phyloP scores from a whole-genome alignment of 2,329 filamentous ascomycete species.

The Neofusicoccum sp. region DNA sequence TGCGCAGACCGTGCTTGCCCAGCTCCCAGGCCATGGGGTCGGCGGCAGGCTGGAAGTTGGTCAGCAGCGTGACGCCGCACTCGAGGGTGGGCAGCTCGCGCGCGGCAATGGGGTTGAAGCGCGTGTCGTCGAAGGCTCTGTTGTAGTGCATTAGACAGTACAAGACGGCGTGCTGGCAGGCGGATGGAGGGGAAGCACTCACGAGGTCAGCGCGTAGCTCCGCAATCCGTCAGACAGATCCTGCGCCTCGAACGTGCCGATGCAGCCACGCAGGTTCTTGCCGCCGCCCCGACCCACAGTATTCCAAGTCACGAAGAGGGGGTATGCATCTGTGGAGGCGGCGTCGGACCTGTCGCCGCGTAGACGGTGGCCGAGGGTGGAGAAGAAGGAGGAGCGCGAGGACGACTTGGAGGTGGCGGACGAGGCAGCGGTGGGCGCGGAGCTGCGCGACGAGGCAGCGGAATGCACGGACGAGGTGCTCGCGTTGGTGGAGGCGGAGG shows the following conservation, averaged over 20 bases:
- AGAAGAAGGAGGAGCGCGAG: conserved; percentile 34
- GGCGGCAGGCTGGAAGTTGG: conserved; percentile 74
- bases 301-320: conserved; percentile 96
- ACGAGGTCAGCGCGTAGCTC: conserved; percentile 80
- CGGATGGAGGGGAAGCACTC: conserved; percentile 29
- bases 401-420: conserved; percentile 44
- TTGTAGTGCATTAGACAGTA: background rate
- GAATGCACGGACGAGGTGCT: conserved; percentile 43
- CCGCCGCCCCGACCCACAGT: conserved; percentile 60
- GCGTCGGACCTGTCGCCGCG: conserved; percentile 33
- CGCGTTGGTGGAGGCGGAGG: conserved; percentile 45
- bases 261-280: conserved; percentile 82
- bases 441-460: conserved; percentile 23
- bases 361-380: conserved; percentile 29
- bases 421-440: conserved; percentile 42
- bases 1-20: conserved; percentile 81
- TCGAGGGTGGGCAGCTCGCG: conserved; percentile 39
- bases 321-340: conserved; percentile 53
- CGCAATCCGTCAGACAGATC: conserved; percentile 70
- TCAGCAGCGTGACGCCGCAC: conserved; percentile 71
- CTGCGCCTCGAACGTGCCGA: conserved; percentile 85
- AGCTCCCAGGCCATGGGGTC: conserved; percentile 81
- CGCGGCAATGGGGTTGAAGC: conserved; percentile 57
- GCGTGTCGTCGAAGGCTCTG: conserved; percentile 63
- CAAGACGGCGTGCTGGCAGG: background rate